Evolutionary conservation across 1,284 basidiomycete genomes (phyloP).

Genomic region (Naganishia albida): DNA sequence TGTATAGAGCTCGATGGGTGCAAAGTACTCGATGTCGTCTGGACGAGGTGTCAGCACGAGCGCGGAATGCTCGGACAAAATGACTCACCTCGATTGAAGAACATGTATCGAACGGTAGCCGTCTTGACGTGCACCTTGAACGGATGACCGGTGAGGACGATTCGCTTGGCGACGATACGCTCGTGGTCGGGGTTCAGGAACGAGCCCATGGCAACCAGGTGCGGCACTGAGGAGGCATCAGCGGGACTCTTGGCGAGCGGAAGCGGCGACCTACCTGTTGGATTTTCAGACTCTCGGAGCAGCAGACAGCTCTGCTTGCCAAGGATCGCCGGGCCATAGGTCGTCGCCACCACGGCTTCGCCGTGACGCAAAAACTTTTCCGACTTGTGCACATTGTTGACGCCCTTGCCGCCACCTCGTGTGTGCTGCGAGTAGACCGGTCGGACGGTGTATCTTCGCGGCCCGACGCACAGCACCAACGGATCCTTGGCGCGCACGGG

Average conservation of each 20-base stretch:
- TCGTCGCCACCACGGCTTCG: conserved; percentile 75
- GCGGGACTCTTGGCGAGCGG: neutral
- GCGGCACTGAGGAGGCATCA: conserved; percentile 59
- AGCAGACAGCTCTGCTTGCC: conserved; percentile 79
- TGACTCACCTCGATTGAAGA: conserved; percentile 78
- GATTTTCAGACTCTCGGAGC: conserved; percentile 63
- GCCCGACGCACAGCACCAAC: conserved; percentile 83
- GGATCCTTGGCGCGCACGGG: conserved; percentile 92
- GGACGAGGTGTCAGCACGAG: conserved; percentile 20
- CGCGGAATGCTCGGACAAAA: neutral
- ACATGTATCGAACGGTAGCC: conserved; percentile 97
- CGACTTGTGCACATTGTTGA: conserved; percentile 97
- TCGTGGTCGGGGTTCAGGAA: conserved; percentile 89
- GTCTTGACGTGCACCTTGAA: conserved; percentile 98
- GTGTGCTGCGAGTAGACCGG: conserved; percentile 92
- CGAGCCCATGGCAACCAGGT: conserved; percentile 83
- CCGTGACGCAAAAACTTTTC: conserved; percentile 89
- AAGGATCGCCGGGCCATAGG: conserved; percentile 86
- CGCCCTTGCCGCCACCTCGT: conserved; percentile 80
- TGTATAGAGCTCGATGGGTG: conserved; percentile 87
- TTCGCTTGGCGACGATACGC: conserved; percentile 86
- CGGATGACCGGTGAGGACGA: conserved; percentile 91
- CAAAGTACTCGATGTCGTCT: conserved; percentile 92
- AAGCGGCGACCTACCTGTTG: conserved; percentile 59
- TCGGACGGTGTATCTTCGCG: conserved; percentile 76